phyloP scores from a whole-genome alignment of 345 rosid species.

The Stellera chamaejasme region DNA sequence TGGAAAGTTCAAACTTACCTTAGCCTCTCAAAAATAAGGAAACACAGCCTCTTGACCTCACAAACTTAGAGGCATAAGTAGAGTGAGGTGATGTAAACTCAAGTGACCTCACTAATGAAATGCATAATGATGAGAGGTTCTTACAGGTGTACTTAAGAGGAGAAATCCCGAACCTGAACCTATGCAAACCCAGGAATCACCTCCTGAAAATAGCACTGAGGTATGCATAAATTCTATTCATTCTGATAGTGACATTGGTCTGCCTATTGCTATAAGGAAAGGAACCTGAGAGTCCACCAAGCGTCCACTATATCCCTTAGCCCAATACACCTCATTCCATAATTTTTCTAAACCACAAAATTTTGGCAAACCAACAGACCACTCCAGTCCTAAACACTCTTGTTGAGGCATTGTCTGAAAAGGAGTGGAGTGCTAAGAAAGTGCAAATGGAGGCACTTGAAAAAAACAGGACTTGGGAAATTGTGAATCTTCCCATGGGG shows the following conservation, averaged over 20 bases:
- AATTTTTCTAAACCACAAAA: not conserved
- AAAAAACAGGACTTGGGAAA: not conserved
- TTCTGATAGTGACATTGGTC: not conserved
- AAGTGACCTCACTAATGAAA: too few species aligned
- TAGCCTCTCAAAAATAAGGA: too few species aligned
- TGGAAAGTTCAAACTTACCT: too few species aligned
- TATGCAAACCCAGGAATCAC: not conserved
- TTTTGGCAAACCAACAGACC: too few species aligned
- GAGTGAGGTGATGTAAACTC: too few species aligned
- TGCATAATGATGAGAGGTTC: not conserved
- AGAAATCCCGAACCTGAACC: not conserved
- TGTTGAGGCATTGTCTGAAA: not conserved
- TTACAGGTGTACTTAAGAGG: not conserved
- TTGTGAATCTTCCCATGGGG: not conserved
- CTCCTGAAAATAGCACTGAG: not conserved
- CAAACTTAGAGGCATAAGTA: too few species aligned
- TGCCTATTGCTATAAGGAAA: not conserved
- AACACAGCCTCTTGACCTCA: too few species aligned
- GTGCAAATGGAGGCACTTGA: not conserved
- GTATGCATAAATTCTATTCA: not conserved
- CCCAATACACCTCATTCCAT: not conserved
- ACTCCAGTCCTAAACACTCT: too few species aligned
- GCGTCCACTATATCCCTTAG: not conserved
- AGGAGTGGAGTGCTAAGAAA: too few species aligned
- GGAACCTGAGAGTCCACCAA: constrained; percentile 1